Evolutionary conservation across 495 filamentous ascomycete species (phyloP), one percentile per base, ranked within the genome.

Genomic region (Bombardia bombarda): DNA sequence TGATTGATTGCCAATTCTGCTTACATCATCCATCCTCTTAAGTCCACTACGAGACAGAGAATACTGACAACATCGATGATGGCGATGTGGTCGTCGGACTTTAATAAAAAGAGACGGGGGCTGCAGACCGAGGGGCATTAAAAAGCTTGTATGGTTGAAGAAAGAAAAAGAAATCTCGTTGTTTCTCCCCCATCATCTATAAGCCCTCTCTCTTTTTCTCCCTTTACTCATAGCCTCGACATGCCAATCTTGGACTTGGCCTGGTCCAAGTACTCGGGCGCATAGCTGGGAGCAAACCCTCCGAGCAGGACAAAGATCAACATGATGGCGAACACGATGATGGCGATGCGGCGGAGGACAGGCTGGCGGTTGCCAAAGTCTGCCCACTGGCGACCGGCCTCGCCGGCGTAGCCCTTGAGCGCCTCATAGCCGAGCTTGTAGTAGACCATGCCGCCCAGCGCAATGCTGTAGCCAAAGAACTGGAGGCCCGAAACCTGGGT

Each of bases 341-440:
- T 68, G 38, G 89, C 60, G 23, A 86, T 63, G 67, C 87, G 87
- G 66, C 89, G 84, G 53, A 83, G 67, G 33, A 77, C 76, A 24
- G 90, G 90, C 43, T 77, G 79, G 31, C 66, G 73, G 40, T 72
- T 75, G 40, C 90, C 88, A 53, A 92, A 95, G 51, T 95, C 88
- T 40, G 84, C 81, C 90, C 90, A 96, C 31, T 74, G 66, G 46
- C 86, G 82, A 50, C 72, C 67, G 39, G 72, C 79, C 47, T 88
- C 79, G 40, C 72, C 68, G 44, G 83, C 69, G 63, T 86, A 84
- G 43, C 86, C 83, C 72, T 82, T 87, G 54, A 97, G 70, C 54
- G 82, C 80, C 31, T 93, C 87, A 33, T 74, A 78, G 41, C 92
- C 92, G 50, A 97, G 85, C 77, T 95, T 96, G 79, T 95, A 96